Percentiles rank a stretch among this genome's conserved stretches.
These are phyloP conservation scores for Euphorbia tirucalli DNA, from an alignment of 345 rosid species.

Conservation along the genomic window DNA sequence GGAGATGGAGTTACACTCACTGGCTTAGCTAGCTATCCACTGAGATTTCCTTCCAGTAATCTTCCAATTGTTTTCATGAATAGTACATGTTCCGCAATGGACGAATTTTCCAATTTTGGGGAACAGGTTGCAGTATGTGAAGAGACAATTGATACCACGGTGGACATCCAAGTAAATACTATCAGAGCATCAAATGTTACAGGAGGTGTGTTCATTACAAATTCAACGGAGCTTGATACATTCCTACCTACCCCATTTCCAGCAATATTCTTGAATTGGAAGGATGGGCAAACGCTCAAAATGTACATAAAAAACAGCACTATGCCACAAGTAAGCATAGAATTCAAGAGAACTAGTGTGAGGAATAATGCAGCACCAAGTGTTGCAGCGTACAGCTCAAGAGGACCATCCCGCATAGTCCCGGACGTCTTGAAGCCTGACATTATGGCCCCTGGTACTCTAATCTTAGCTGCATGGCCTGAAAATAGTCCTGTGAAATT, in stretches of 20 bases:
- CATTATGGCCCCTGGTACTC: slow-evolving; percentile 46
- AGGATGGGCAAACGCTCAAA: slow-evolving; percentile 28
- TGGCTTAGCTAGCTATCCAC: slow-evolving; percentile 30
- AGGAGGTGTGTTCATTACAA: slow-evolving; percentile 48
- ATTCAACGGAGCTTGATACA: slow-evolving; percentile 14
- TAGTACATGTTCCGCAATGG: slow-evolving; percentile 28
- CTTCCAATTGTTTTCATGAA: slow-evolving; percentile 36
- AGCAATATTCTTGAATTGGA: slow-evolving; percentile 27
- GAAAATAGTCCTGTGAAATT: slow-evolving; percentile 8
- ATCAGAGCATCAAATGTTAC: slow-evolving; percentile 20
- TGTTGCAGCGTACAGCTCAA: slow-evolving; percentile 47
- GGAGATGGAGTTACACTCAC: slow-evolving; percentile 22
- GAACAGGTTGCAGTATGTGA: slow-evolving; percentile 42
- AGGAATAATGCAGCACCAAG: too few species aligned
- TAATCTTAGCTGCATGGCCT: slow-evolving; percentile 54
- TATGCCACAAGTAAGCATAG: slow-evolving; percentile 34
- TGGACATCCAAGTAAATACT: slow-evolving; percentile 25
- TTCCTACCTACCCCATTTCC: slow-evolving; percentile 30
- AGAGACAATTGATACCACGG: slow-evolving; percentile 19
- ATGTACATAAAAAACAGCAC: slow-evolving; percentile 34
- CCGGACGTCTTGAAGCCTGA: slow-evolving; percentile 51
- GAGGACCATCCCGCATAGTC: slow-evolving; percentile 52
- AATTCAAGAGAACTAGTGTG: slow-evolving; percentile 33
- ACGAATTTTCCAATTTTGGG: slow-evolving; percentile 19
- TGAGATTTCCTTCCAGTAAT: background rate